Base-by-base conservation (phyloP, 352 stramenopile genomes). In the Pythium apleroticum region DNA sequence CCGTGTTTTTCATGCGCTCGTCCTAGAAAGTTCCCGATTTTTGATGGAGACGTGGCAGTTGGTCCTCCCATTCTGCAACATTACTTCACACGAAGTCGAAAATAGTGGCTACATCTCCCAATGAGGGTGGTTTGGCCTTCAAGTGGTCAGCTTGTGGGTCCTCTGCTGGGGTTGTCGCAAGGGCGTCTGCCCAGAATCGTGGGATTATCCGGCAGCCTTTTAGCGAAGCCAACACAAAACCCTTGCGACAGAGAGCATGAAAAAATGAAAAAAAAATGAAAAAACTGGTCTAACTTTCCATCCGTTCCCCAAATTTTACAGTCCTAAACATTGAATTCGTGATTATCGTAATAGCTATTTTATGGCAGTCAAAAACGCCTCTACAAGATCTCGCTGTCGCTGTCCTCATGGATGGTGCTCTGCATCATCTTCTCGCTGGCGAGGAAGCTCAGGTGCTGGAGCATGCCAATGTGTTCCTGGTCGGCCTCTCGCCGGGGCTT, bases 361-460 rank as follows among this genome's bases (percentile, higher is more conserved):
- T 50, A 50, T 50, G 30, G 41, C 35, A 27, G 19, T 28, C 49
- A 43, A 45, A 35, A 37, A 24, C 9, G 50, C 37, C 4, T 31
- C 49, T 52, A 93, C 69, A 90, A 74, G 62, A 89, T 84, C 69
- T 93, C 84, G 66, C 80, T 91, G 73, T 93, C 84, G 60, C 80
- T 90, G 72, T 93, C 84, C 73, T 81, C 81, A 15, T 87, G 75
- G 52, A 88, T 82, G 39, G 81, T 89, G 66, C 80, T 92, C 63
- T 94, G 85, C 63, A 81, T 89, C 85, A 94, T 94, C 70, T 94
- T 94, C 72, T 94, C 85, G 62, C 85, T 94, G 30, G 85, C 85
- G 45, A 94, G 74, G 72, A 94, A 94, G 62, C 85, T 94, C 58
- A 94, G 57, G 66, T 94, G 85, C 69, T 94, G 85, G 70, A 94